phyloP scores from a whole-genome alignment of 176 grass and related monocot genomes.

The Typha latifolia region DNA sequence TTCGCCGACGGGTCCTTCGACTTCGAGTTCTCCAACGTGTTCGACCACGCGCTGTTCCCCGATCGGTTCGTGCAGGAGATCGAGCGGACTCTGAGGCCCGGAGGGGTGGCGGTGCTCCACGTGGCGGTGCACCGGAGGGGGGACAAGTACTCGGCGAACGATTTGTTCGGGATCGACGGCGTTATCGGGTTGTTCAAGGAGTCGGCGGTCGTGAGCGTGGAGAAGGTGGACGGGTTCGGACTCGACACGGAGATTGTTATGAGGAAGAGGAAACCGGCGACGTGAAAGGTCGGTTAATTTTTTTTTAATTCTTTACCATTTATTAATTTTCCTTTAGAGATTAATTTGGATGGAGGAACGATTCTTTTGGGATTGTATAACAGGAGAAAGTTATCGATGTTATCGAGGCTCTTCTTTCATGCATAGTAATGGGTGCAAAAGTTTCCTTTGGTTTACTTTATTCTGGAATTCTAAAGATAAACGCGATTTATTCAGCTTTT shows the following conservation, averaged over 20 bases:
- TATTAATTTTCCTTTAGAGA: not conserved
- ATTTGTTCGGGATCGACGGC: conserved; percentile 46
- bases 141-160: conserved; percentile 90
- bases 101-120: conserved; percentile 64
- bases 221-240: conserved; percentile 79
- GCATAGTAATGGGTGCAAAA: no score
- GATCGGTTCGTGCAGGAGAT: conserved; percentile 64
- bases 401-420: no score
- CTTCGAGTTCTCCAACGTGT: conserved; percentile 99
- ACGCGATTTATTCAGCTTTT: no score
- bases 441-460: no score
- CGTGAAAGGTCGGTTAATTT: not conserved
- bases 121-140: conserved; percentile 65
- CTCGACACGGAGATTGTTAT: conserved; percentile 87
- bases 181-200: conserved; percentile 41
- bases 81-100: conserved; percentile 62
- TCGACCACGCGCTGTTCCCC: conserved; percentile 88
- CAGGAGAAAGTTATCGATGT: not conserved
- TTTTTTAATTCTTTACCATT: not conserved
- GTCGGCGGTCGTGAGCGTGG: conserved; percentile 40
- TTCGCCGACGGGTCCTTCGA: conserved; percentile 54
- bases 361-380: not conserved
- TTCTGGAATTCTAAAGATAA: no score
- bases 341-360: not conserved
- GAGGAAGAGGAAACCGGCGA: conserved; percentile 36